phyloP scores from a whole-genome alignment of 495 filamentous ascomycete genomes.

The Chaetomidium leptoderma region DNA sequence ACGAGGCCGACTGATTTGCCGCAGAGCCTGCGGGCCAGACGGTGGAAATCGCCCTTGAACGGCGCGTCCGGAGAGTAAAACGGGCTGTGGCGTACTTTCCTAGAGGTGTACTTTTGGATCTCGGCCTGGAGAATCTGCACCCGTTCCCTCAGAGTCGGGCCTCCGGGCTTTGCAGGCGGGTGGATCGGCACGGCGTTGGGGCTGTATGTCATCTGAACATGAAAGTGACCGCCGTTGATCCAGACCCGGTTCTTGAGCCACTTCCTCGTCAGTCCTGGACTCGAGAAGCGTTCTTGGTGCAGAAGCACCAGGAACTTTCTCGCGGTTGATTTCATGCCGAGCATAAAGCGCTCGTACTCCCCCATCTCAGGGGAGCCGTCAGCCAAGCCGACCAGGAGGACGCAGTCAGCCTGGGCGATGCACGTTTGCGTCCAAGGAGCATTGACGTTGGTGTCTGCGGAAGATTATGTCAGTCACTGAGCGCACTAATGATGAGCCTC shows the following conservation, averaged over 20 bases:
- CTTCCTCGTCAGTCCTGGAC: slow-evolving; percentile 72
- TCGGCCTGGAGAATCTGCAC: slow-evolving; percentile 95
- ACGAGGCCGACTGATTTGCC: slow-evolving; percentile 94
- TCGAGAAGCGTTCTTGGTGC: slow-evolving; percentile 85
- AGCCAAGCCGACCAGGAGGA: slow-evolving; percentile 85
- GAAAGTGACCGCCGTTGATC: slow-evolving; percentile 98
- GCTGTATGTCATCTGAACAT: slow-evolving; percentile 92
- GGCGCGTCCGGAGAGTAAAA: slow-evolving; percentile 87
- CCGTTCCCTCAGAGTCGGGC: slow-evolving; percentile 81
- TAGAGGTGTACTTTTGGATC: slow-evolving; percentile 94
- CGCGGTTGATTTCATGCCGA: slow-evolving; percentile 96
- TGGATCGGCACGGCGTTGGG: slow-evolving; percentile 73
- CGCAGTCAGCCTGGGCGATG: slow-evolving; percentile 92
- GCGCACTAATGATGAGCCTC: slow-evolving; percentile 9
- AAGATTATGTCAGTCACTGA: slow-evolving; percentile 28
- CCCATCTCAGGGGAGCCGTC: slow-evolving; percentile 87
- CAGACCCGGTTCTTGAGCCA: slow-evolving; percentile 94
- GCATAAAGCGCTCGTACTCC: slow-evolving; percentile 90
- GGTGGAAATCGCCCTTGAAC: slow-evolving; percentile 95
- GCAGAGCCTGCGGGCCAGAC: slow-evolving; percentile 83
- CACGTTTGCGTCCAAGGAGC: slow-evolving; percentile 98
- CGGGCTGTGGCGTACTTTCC: slow-evolving; percentile 76
- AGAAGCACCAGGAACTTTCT: slow-evolving; percentile 92
- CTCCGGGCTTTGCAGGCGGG: slow-evolving; percentile 70
- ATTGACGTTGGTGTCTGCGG: slow-evolving; percentile 79